Base-by-base conservation (phyloP, 108 stramenopile genomes). In the Cylindrotheca fusiformis region DNA sequence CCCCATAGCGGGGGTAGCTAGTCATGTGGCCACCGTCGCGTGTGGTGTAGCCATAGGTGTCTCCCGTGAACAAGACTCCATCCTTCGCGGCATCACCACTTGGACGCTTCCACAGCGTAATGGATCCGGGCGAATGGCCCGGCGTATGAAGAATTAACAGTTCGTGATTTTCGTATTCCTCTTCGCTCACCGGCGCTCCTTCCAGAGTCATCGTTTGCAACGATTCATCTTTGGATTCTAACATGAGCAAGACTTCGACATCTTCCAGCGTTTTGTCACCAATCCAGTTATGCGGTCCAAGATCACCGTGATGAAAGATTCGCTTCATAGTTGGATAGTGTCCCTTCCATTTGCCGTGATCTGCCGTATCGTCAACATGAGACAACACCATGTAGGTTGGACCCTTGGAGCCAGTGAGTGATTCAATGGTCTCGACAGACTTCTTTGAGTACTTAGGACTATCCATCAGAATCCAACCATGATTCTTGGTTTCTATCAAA, bases 281-380 rank as follows among this genome's bases (percentile, higher is more conserved):
- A 10, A 84, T 47, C 83, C 83, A 88, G 67, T 88, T 88, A 56
- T 87, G 68, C 18, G 48, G 53, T 51, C 85, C 85, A 3, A 84
- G 62, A 57, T 87, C 86, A 32, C 75, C 78, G 12, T 75, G 27
- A 70, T 87, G 86, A 58, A 87, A 87, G 47, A 87, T 84, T 45
- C 86, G 72, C 63, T 80, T 73, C 62, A 87, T 25, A 50, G 68
- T 45, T 12, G 80, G 78, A 68, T 74, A 87, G 22, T 82, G 64
- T 4, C 53, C 53, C 5, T 59, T 65, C 86, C 86, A 87, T 41
- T 78, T 60, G 36, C 66, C 52, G 54, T 87, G 86, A 69, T 82
- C 81, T n/a, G 86, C 82, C 20, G 86, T 84, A 63, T 87, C 86
- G 68, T 87, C 86, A 10, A 87, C 83, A 55, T 87, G 86, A 6